Base-by-base conservation (phyloP, 805 yeast genomes). In the Candida fluviatilis region DNA sequence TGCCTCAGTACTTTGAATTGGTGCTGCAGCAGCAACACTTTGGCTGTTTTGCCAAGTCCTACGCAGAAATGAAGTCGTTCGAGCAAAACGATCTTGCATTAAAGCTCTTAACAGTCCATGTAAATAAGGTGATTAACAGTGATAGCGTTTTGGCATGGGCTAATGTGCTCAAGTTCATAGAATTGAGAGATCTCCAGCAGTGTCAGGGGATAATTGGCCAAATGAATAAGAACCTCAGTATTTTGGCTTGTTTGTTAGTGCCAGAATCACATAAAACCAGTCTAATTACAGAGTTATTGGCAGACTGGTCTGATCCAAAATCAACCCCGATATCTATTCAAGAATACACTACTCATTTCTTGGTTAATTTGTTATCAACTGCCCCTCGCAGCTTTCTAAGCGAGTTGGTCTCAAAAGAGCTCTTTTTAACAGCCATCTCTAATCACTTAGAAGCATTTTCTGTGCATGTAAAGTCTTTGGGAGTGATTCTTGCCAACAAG, bases 401-500 rank as follows among this genome's bases (percentile, higher is more conserved):
- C 7, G 47, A 41, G 1, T 16, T 79, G 2, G 53, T 77, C 3
- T 54, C 50, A 10, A 58, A 68, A 6, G 38, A 58, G 2, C 37
- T 37, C 0, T 81, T 82, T 47, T 53, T 82, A 12, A 52, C 62
- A 17, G 69, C 77, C 0, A 65, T 84, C n/a, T 72, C 84, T 0
- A 59, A 66, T 36, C 63, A 82, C 26, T 62, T 84, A n/a, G 69
- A 67, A 18, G 73, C 83, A 0, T 66, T 67, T 32, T 66, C 77
- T 1, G 49, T 55, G 1, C 52, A 50, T n/a, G 57, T 71, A 2
- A 69, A 85, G 39, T 51, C 65, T 11, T 55, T 80, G 23, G 89
- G 81, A 0, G 75, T 82, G 55, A 50, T 72, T 12, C 54, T 82
- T 5, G 86, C 85, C 1, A 82, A 81, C 48, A 51, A 54, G 12